Base-by-base conservation (phyloP, 2,329 filamentous ascomycete genomes). In the Epicoccum nigrum region DNA sequence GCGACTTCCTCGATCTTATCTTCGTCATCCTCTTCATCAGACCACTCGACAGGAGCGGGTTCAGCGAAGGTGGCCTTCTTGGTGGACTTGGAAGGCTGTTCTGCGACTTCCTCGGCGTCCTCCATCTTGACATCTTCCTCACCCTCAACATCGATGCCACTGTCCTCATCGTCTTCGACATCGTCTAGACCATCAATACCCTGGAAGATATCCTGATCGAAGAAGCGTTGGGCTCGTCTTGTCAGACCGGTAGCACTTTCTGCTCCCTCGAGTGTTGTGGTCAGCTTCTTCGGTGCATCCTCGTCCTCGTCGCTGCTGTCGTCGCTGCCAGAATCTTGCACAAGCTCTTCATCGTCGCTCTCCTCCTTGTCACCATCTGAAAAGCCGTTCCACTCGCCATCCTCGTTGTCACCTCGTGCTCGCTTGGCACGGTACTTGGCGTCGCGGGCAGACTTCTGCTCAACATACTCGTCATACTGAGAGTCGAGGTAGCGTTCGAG, bases 151-250 rank as follows among this genome's bases (percentile, higher is more conserved):
- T 74, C 72, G 23, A 74, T 73, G 5, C 70, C 72, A 33, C 70
- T 74, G 47, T 71, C 77, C 11, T 70, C 66, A 15, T 69, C 67
- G 17, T 75, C 76, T 6, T 82, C 78, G 20, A 83, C 79, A 15
- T 85, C 85, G 2, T 87, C 76, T 16, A 88, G 73, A 0, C 84
- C 89, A 17, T 85, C 84, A 45, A 97, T 86, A 31, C 86, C 90
- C 61, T 92, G 86, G 79, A 99, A 99, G 32, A 99, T 88, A 60
- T 97, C 92, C 70, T 97, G 93, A 63, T 89, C 88, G 72, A 99
- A 99, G 77, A 99, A 99, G 54, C 88, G 83, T 8, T 87, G 84
- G 7, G 94, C 94, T 57, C 91, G 85, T 71, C 87, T 92, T 2
- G 92, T 96, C n/a, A 97, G 79, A 9, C 83, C 86, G 21, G 78